Evolutionary conservation across 306 rosid genomes (phyloP).

Genomic region (Gynostemma pentaphyllum): DNA sequence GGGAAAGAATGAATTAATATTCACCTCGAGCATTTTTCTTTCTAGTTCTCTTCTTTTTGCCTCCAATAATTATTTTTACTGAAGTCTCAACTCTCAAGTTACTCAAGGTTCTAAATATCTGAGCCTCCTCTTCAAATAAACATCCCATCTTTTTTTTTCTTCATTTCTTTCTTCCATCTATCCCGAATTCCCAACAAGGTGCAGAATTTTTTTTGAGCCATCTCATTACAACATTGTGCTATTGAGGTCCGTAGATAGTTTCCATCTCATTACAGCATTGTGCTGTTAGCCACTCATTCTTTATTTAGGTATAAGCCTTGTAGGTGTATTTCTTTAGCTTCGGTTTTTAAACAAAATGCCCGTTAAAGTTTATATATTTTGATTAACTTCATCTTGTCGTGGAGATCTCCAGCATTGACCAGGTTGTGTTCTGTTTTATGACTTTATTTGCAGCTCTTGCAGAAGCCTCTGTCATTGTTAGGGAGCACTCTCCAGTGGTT

Average conservation of each 20-base stretch:
- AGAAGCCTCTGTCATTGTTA: conserved; percentile 84
- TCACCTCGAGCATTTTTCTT: background rate
- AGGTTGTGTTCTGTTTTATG: background rate
- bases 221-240: background rate
- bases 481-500: conserved; percentile 55
- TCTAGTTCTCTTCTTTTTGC: background rate
- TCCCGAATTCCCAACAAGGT: background rate
- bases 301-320: too few relatives aligned
- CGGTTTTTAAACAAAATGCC: background rate
- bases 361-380: background rate
- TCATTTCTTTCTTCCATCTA: background rate
- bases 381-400: background rate
- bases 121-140: background rate
- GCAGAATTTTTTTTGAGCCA: background rate
- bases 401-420: too few relatives aligned
- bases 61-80: background rate
- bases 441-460: conserved; percentile 52
- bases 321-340: too few relatives aligned
- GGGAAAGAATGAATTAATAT: background rate
- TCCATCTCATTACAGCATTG: background rate
- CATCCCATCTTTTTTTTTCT: background rate
- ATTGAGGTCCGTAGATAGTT: background rate
- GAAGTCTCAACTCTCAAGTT: background rate
- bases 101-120: background rate
- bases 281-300: background rate